These are phyloP conservation scores for Rhizopogon vinicolor DNA, from an alignment of 768 basidiomycete genomes.

Conservation along the genomic window DNA sequence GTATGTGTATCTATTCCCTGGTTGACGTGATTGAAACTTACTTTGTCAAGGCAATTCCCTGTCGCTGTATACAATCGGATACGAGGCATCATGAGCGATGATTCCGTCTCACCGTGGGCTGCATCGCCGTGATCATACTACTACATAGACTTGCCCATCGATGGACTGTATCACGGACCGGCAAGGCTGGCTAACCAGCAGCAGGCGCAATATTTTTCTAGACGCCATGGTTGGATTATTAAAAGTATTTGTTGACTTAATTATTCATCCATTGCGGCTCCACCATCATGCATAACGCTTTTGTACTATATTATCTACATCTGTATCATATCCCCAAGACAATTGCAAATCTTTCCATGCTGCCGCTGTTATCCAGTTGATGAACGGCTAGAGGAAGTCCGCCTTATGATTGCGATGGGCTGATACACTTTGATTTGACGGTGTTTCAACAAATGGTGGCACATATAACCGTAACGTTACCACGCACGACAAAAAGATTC, in stretches of 20 bases:
- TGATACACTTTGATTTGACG: no score
- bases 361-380: background rate
- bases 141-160: background rate
- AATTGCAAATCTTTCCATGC: background rate
- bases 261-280: constrained; percentile 6
- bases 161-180: constrained; percentile 5
- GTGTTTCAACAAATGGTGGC: no score
- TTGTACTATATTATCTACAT: constrained; percentile 7
- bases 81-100: constrained; percentile 75
- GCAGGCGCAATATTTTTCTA: constrained; percentile 5
- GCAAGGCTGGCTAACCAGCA: background rate
- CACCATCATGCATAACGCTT: constrained; percentile 2
- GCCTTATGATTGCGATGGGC: no score
- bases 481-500: no score
- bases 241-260: constrained; percentile 8
- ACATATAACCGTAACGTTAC: no score
- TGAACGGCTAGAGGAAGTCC: background rate
- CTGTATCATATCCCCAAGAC: constrained; percentile 7
- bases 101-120: constrained; percentile 46
- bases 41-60: constrained; percentile 56
- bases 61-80: constrained; percentile 77
- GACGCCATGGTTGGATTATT: background rate
- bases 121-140: constrained; percentile 11
- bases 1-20: constrained; percentile 31
- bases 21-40: constrained; percentile 7